These are phyloP conservation scores for Naumovozyma dairenensis DNA, from an alignment of 805 yeast genomes.

Conservation along the genomic window DNA sequence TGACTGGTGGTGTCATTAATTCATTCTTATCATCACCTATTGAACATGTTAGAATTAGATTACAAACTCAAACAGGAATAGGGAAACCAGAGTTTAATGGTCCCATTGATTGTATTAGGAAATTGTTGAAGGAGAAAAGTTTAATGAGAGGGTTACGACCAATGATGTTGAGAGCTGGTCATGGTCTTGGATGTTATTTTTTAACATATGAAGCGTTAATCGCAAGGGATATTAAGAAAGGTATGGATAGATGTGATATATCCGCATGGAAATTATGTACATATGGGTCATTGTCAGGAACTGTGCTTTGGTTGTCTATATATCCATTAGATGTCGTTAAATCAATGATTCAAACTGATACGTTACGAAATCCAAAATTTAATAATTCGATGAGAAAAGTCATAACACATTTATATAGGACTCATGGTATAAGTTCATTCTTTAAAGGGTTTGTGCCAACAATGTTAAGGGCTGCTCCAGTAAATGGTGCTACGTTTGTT, in stretches of 20 bases:
- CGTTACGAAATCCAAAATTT: slow-evolving; percentile 48
- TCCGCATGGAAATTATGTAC: slow-evolving; percentile 81
- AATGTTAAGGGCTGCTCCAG: slow-evolving; percentile 93
- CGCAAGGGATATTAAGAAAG: slow-evolving; percentile 36
- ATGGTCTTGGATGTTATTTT: slow-evolving; percentile 85
- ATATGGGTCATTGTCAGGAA: slow-evolving; percentile 88
- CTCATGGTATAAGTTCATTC: slow-evolving; percentile 67
- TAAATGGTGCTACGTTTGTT: slow-evolving; percentile 92
- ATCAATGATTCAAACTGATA: slow-evolving; percentile 76
- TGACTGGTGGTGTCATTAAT: slow-evolving; percentile 87
- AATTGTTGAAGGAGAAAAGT: slow-evolving; percentile 46
- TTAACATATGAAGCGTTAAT: slow-evolving; percentile 84
- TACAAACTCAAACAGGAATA: slow-evolving; percentile 62
- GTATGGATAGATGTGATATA: slow-evolving; percentile 52
- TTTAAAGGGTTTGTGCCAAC: slow-evolving; percentile 91
- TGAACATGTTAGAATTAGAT: slow-evolving; percentile 87
- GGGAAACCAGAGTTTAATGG: slow-evolving; percentile 49
- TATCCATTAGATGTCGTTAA: slow-evolving; percentile 91
- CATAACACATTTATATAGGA: slow-evolving; percentile 39
- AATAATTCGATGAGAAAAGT: slow-evolving; percentile 53
- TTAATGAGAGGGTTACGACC: slow-evolving; percentile 77
- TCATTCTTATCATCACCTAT: slow-evolving; percentile 86
- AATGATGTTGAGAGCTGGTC: slow-evolving; percentile 72
- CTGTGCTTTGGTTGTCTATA: slow-evolving; percentile 70
- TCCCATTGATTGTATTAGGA: slow-evolving; percentile 32